Percentiles rank a stretch among this genome's conserved stretches.
These are phyloP conservation scores for Beauveria rudraprayagi DNA, from an alignment of 2,329 filamentous ascomycete genomes.

Conservation along the genomic window DNA sequence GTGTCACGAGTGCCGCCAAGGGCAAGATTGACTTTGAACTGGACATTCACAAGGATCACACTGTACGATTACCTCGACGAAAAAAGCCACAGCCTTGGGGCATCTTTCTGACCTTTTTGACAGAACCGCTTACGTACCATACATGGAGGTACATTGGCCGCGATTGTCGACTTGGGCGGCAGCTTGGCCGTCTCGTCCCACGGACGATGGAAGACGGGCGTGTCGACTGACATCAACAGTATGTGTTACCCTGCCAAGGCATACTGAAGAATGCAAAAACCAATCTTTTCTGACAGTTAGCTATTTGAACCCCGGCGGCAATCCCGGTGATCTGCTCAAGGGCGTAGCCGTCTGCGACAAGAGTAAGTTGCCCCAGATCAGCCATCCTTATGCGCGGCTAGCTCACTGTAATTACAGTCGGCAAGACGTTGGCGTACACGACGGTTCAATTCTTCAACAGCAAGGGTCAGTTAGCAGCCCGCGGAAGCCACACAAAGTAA, in stretches of 20 bases:
- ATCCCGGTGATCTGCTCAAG: slow-evolving; percentile 46
- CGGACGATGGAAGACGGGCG: slow-evolving; percentile 54
- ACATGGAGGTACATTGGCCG: slow-evolving; percentile 72
- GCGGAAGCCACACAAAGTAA: slow-evolving; percentile 60
- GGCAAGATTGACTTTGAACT: slow-evolving; percentile 71
- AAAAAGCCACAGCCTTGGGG: too few relatives aligned
- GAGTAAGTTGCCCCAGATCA: slow-evolving; percentile 32
- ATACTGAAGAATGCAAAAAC: too few relatives aligned
- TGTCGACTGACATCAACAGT: slow-evolving; percentile 59
- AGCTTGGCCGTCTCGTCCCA: slow-evolving; percentile 59
- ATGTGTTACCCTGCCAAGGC: neutral
- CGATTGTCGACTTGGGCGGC: slow-evolving; percentile 60
- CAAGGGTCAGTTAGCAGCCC: slow-evolving; percentile 51
- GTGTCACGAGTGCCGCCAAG: slow-evolving; percentile 53
- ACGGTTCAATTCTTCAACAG: slow-evolving; percentile 50
- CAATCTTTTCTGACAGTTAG: slow-evolving; percentile 38
- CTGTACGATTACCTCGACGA: slow-evolving; percentile 36
- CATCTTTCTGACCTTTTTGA: neutral
- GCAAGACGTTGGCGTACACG: slow-evolving; percentile 56
- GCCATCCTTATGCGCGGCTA: neutral
- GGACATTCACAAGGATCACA: slow-evolving; percentile 66
- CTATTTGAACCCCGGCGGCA: slow-evolving; percentile 51
- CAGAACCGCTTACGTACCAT: slow-evolving; percentile 71
- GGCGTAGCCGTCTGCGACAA: slow-evolving; percentile 54
- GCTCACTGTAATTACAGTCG: slow-evolving; percentile 34